Conservation (phyloP, 192 early-diverging fungal species). For the Entophlyctis luteolus region DNA sequence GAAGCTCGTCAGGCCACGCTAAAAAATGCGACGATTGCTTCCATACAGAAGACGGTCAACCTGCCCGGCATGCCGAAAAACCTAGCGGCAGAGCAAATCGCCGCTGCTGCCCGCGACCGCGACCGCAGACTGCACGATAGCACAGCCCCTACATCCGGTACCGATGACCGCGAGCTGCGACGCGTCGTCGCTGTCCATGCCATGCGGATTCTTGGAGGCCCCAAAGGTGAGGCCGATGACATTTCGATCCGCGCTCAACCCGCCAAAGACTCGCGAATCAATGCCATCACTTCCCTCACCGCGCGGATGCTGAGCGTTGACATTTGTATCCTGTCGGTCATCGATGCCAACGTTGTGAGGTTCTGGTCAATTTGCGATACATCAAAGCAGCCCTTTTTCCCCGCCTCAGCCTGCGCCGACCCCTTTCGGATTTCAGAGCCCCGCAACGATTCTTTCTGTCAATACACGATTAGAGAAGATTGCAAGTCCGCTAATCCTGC, state of each 20-base stretch:
- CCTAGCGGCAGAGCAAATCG: not conserved
- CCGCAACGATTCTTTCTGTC: conserved; percentile 22
- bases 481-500: not conserved
- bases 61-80: not conserved
- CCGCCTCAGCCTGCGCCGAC: not conserved
- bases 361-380: conserved; percentile 23
- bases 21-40: not conserved
- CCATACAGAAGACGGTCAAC: not conserved
- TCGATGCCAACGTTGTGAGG: not conserved
- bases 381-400: not conserved
- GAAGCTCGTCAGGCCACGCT: not conserved
- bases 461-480: conserved; percentile 24
- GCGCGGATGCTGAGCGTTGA: conserved; percentile 12
- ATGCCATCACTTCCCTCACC: conserved; percentile 19
- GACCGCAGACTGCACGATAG: not conserved
- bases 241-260: not conserved
- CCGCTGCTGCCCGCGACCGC: not conserved
- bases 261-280: conserved; percentile 8
- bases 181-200: conserved; percentile 8
- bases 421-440: not conserved
- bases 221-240: conserved; percentile 10
- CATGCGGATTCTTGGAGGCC: conserved; percentile 11
- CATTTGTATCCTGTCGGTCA: conserved; percentile 15
- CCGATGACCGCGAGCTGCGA: conserved; percentile 14
- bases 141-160: not conserved